Conservation (phyloP, 768 basidiomycete species). For the Boletus rubroflammeus region DNA sequence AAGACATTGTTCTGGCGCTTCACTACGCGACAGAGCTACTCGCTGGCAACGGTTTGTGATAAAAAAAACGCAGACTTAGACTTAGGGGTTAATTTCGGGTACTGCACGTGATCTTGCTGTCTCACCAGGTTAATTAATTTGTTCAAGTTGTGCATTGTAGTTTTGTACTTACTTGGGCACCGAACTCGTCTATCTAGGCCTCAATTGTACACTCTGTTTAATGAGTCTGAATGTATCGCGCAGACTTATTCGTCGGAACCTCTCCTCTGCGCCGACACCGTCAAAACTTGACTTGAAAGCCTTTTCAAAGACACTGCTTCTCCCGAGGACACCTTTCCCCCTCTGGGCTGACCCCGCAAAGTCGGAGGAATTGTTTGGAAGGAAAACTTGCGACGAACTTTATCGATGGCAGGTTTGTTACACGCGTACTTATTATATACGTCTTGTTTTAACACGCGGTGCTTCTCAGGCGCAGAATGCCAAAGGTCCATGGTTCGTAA, state of each 20-base stretch:
- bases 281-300: constrained; percentile 30
- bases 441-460: background rate
- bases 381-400: constrained; percentile 65
- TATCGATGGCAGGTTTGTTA: constrained; percentile 73
- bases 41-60: too few relatives aligned
- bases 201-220: background rate
- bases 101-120: background rate
- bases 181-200: background rate
- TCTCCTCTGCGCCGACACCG: constrained; percentile 10
- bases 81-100: background rate
- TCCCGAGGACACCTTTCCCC: constrained; percentile 82
- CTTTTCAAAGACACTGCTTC: constrained; percentile 62
- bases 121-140: background rate
- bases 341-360: constrained; percentile 64
- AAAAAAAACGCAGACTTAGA: too few relatives aligned
- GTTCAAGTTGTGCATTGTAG: background rate
- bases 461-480: constrained; percentile 57
- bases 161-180: background rate
- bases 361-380: constrained; percentile 54
- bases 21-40: too few relatives aligned
- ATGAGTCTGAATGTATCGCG: constrained; percentile 20
- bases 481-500: constrained; percentile 68
- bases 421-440: background rate
- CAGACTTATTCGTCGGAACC: constrained; percentile 10
- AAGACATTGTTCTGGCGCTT: too few relatives aligned